Evolutionary conservation across 2,329 filamentous ascomycete species (phyloP), one percentile per base, ranked within the genome.

Genomic region (Colletotrichum truncatum): DNA sequence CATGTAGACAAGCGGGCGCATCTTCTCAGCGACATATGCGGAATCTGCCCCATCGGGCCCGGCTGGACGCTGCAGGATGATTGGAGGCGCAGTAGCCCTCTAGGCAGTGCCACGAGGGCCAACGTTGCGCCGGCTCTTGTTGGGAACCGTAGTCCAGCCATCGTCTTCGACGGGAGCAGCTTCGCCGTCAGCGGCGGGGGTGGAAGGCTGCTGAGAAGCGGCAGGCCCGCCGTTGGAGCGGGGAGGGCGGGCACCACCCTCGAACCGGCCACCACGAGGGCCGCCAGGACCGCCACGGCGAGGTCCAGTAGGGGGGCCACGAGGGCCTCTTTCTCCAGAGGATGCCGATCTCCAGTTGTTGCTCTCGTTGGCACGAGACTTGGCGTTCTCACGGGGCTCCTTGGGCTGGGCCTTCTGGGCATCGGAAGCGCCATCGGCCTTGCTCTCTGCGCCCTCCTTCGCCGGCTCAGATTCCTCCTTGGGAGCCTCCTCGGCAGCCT

Each of bases 91-190:
- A 51, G 9, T 23, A 43, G 49, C 63, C 63, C 43, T 55, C 63
- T 66, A 66, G 58, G 51, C 63, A 45, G 57, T 18, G 63, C 63
- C 62, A 2, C 62, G 62, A 23, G 62, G 63, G 28, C 63, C 63
- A 38, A 56, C 63, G 57, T 66, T 70, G 53, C 70, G 67, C 32
- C 70, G 69, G 58, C 60, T 43, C 58, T 64, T 68, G 49, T 63
- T 67, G 55, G 77, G 67, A 57, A 89, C 88, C 25, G 86, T 90
- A 68, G 86, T 89, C 88, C 88, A 91, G 69, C 88, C 88, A 73
- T 90, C 88, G 36, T 87, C 87, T 48, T 87, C 85, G 52, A 80
- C 75, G 38, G 80, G 76, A 53, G 59, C 69, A 32, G 71, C 64
- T 57, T 73, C 70, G 10, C 68, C 75, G 28, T 69, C 72, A 43